A percentile compares a stretch with the other conserved stretches of the same genome.
These are phyloP conservation scores for Inga oerstediana DNA, from an alignment of 306 rosid species.

Conservation along the genomic window DNA sequence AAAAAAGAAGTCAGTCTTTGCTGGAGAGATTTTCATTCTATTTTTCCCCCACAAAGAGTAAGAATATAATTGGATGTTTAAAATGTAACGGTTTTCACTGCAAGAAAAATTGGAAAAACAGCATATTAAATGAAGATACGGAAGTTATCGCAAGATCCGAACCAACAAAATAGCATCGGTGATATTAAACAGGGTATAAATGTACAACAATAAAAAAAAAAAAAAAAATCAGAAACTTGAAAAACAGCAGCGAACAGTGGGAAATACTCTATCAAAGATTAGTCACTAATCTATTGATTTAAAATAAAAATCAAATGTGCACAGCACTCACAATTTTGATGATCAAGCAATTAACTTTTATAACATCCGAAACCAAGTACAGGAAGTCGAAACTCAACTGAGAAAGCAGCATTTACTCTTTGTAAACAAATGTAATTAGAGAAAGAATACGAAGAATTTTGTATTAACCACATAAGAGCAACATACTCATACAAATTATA, in stretches of 20 bases:
- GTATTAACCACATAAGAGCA: too few species aligned
- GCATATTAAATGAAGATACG: background rate
- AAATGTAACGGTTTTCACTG: conserved; percentile 4
- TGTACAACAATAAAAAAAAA: background rate
- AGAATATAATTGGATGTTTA: background rate
- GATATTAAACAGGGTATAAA: conserved; percentile 3
- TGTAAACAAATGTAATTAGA: too few species aligned
- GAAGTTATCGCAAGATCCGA: conserved; percentile 5
- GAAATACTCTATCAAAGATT: conserved; percentile 18
- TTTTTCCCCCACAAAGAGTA: conserved; percentile 2
- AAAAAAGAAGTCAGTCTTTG: background rate
- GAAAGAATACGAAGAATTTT: too few species aligned
- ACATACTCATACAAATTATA: too few species aligned
- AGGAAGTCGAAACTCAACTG: background rate
- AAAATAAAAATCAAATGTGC: background rate
- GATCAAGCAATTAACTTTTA: background rate
- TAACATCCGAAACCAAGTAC: background rate
- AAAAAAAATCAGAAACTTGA: background rate
- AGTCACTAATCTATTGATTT: conserved; percentile 20
- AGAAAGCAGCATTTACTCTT: background rate
- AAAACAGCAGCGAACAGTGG: too few species aligned
- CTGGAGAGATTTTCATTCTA: conserved; percentile 17
- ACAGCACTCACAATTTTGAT: background rate
- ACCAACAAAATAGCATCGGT: conserved; percentile 1
- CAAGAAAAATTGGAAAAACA: background rate